Base-by-base conservation (phyloP, 2,329 filamentous ascomycete genomes). In the Alternaria consortialis region DNA sequence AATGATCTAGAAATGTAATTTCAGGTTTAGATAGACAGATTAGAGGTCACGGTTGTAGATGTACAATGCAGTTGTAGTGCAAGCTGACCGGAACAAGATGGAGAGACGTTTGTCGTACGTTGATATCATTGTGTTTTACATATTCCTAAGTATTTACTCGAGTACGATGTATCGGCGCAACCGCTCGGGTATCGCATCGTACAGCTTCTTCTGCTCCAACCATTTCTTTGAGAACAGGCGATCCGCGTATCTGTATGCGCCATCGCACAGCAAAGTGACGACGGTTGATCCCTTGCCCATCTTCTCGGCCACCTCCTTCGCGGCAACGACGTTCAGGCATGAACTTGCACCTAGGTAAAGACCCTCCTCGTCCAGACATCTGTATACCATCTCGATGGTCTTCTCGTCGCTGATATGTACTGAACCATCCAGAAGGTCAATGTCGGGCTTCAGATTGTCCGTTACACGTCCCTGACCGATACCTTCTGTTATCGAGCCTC, bases 391-490 rank as follows among this genome's bases (percentile, higher is more conserved):
- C 80, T 92, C 92, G 70, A 99, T 94, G 73, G 90, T 96, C 87
- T 97, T 94, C 83, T 95, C 93, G 77, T 99, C 95, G 63, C 88
- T 86, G 69, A 99, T 93, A 77, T 90, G 85, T 72, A 99, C 75
- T 36, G 93, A 92, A 60, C 90, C 94, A 80, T 98, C 95, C 15
- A 98, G 75, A 44, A 97, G 84, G 62, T 86, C 90, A 59, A 99
- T 86, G 74, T 99, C 95, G 4, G 91, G 91, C 80, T 88, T 84
- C 66, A 99, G 82, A 80, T 99, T 99, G 76, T 97, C 92, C n/a
- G 95, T 99, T 53, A 99, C 87, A 53, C 95, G 91, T 37, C 95
- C 95, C 83, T 98, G 95, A 20, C 95, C 95, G 73, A 99, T 99
- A 25, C 95, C 95, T 82, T 99, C 95, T 3, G 95, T 99, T 81